These are phyloP conservation scores for Cytospora paraplurivora DNA, from an alignment of 2,329 filamentous ascomycete genomes.

Conservation along the genomic window DNA sequence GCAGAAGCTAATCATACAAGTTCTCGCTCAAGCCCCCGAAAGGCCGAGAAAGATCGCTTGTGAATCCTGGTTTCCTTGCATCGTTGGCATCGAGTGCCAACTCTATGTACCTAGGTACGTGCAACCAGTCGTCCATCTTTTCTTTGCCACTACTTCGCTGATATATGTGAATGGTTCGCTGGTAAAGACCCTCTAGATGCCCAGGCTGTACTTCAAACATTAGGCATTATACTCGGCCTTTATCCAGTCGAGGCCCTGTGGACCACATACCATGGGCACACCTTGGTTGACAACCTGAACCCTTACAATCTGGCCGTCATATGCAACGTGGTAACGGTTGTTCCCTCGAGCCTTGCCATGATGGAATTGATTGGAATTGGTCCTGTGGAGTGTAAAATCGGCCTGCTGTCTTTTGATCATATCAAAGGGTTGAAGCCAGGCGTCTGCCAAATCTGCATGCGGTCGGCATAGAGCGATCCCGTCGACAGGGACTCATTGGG, in stretches of 20 bases:
- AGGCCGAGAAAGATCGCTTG: neutral
- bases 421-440: slow-evolving; percentile 1
- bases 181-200: neutral
- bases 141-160: neutral
- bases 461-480: neutral
- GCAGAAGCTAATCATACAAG: no score
- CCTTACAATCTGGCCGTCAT: neutral
- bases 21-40: no score
- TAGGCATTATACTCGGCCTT: neutral
- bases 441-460: slow-evolving; percentile 11
- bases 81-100: neutral
- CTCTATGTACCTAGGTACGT: neutral
- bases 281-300: neutral
- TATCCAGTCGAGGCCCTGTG: neutral
- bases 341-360: no score
- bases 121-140: neutral
- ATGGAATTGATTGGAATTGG: no score
- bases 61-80: neutral
- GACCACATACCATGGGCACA: neutral
- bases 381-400: no score
- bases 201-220: neutral
- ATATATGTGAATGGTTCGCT: neutral
- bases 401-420: neutral
- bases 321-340: neutral
- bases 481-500: slow-evolving; percentile 10